phyloP scores from a whole-genome alignment of 768 basidiomycete species.

The Wakefieldia striispora region DNA sequence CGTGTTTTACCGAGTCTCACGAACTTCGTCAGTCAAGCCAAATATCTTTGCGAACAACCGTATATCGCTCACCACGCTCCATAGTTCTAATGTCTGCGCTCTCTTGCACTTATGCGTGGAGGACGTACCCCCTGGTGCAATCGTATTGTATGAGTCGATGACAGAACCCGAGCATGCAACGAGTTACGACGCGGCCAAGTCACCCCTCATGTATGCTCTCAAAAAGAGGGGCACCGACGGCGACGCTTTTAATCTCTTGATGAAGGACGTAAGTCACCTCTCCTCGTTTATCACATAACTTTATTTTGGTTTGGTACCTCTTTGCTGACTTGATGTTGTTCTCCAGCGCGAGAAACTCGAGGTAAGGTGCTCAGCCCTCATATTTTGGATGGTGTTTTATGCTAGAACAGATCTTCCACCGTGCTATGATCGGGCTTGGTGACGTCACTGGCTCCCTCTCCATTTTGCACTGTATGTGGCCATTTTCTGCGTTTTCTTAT shows the following conservation, averaged over 20 bases:
- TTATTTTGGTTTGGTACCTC: too few species aligned
- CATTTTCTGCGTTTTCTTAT: not conserved
- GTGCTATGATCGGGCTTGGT: conserved; percentile 22
- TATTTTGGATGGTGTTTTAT: not conserved
- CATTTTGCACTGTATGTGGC: conserved; percentile 19
- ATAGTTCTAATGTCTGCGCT: conserved; percentile 8
- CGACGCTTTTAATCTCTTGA: conserved; percentile 22
- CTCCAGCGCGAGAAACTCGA: conserved; percentile 15
- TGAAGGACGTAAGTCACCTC: conserved; percentile 15
- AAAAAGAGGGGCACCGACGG: conserved; percentile 14
- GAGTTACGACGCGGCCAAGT: conserved; percentile 21
- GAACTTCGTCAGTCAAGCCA: conserved; percentile 20
- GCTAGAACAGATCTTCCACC: conserved; percentile 18
- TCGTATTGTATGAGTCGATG: conserved; percentile 23
- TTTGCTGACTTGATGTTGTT: not conserved
- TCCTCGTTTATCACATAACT: too few species aligned
- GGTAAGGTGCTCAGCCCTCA: not conserved
- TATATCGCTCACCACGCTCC: conserved; percentile 28
- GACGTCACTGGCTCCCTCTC: conserved; percentile 24
- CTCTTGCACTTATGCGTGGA: conserved; percentile 5
- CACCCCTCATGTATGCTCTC: conserved; percentile 22
- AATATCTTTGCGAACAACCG: conserved; percentile 35
- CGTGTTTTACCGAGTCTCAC: too few species aligned
- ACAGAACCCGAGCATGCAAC: conserved; percentile 23
- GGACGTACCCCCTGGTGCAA: conserved; percentile 12